phyloP scores from a whole-genome alignment of 495 filamentous ascomycete species.

The Penicillium odoratum region DNA sequence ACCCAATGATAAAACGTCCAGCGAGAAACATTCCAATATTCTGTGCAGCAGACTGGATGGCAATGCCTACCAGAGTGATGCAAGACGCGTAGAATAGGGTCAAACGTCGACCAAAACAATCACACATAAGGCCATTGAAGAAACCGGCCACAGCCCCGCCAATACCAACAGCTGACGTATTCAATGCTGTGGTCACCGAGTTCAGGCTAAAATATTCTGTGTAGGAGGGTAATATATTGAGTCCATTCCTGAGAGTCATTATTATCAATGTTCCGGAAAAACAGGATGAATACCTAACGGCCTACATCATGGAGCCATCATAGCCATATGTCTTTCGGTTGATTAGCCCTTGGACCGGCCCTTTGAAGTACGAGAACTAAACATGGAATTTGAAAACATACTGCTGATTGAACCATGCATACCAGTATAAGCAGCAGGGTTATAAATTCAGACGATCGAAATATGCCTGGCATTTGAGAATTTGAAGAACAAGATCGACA shows the following conservation, averaged over 20 bases:
- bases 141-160: neutral
- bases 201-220: too few species aligned
- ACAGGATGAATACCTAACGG: too few species aligned
- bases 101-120: neutral
- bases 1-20: too few species aligned
- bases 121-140: neutral
- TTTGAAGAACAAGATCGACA: too few species aligned
- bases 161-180: neutral
- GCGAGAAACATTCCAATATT: too few species aligned
- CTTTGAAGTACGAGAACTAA: too few species aligned
- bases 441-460: neutral
- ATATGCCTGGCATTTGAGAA: too few species aligned
- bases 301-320: slow-evolving; percentile 5
- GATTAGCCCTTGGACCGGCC: neutral
- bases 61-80: neutral
- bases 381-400: neutral
- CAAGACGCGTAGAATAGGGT: neutral
- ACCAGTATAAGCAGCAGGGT: slow-evolving; percentile 1
- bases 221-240: slow-evolving; percentile 6
- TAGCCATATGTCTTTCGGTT: slow-evolving; percentile 5
- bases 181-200: too few species aligned
- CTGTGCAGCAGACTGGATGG: neutral
- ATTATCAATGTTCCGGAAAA: too few species aligned
- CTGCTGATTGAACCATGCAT: slow-evolving; percentile 8
- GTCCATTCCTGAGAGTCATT: slow-evolving; percentile 4